Percentiles rank a stretch among this genome's conserved stretches.
Conservation (phyloP, 2,329 filamentous ascomycete species). For the Exophiala oligosperma region DNA sequence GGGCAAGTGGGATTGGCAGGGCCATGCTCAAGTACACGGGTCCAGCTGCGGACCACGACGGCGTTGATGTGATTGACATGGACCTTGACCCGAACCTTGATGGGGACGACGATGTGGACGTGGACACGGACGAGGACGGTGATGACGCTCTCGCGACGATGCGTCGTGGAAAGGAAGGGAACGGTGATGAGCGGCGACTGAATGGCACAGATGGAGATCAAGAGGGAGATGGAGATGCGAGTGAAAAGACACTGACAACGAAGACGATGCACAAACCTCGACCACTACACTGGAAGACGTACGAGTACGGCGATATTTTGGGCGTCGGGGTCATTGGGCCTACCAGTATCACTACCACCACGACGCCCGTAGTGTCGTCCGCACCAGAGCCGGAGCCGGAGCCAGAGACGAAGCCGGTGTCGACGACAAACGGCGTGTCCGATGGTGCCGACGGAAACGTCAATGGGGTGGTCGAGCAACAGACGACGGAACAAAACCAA, state of each 20-base stretch:
- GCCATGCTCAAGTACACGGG: slow-evolving; percentile 11
- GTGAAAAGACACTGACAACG: slow-evolving; percentile 32
- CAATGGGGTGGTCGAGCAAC: too few species aligned
- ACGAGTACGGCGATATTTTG: slow-evolving; percentile 92
- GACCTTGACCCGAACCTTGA: slow-evolving; percentile 39
- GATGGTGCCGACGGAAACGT: slow-evolving; percentile 13
- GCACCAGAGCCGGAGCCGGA: slow-evolving; percentile 43
- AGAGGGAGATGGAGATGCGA: background rate
- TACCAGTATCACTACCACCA: too few species aligned
- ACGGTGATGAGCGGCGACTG: too few species aligned
- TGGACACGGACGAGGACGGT: slow-evolving; percentile 40
- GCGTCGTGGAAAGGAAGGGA: slow-evolving; percentile 15
- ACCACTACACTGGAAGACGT: slow-evolving; percentile 70
- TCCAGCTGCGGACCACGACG: slow-evolving; percentile 21
- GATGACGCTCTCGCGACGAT: slow-evolving; percentile 37
- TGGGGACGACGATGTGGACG: slow-evolving; percentile 41
- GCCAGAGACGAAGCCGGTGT: too few species aligned
- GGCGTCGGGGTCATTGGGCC: slow-evolving; percentile 63
- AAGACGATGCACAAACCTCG: slow-evolving; percentile 32
- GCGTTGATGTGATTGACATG: slow-evolving; percentile 37
- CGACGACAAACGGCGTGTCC: background rate
- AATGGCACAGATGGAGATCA: too few species aligned
- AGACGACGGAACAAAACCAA: too few species aligned
- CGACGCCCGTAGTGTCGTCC: slow-evolving; percentile 5
- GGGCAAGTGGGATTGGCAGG: slow-evolving; percentile 5